Evolutionary conservation across 139 green algal species (phyloP).

Genomic region (Auxenochlorella pyrenoidosa): DNA sequence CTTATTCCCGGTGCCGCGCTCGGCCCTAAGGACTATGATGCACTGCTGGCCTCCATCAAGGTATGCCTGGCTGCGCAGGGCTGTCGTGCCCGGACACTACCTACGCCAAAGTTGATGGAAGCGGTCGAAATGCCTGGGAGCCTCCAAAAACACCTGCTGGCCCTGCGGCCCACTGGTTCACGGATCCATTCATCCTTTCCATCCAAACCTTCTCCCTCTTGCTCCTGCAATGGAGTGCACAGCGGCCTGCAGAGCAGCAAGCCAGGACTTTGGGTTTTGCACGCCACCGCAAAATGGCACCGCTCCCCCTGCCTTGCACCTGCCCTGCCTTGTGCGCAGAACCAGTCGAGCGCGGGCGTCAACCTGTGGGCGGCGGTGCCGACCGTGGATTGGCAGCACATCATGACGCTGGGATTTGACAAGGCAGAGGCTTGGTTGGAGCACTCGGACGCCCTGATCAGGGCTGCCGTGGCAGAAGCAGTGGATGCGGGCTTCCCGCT

Average conservation of each 20-base stretch:
- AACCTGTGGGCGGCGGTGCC: constrained; percentile 21
- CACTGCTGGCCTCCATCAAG: constrained; percentile 6
- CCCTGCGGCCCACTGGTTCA: no score
- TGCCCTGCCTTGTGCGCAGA: not conserved
- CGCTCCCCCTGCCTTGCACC: no score
- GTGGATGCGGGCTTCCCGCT: constrained; percentile 7
- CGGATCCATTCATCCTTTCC: no score
- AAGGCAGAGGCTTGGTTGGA: not conserved
- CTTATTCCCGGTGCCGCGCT: constrained; percentile 20
- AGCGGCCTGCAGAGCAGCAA: no score
- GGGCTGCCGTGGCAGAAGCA: not conserved
- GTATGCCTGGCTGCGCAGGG: not conserved
- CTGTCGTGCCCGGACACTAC: no score
- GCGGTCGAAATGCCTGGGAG: no score
- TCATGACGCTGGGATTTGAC: not conserved
- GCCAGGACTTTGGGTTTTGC: no score
- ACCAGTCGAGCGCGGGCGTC: not conserved
- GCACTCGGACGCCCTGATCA: not conserved
- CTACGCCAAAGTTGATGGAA: no score
- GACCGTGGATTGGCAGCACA: constrained; percentile 8
- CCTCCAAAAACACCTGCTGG: no score
- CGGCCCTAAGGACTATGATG: constrained; percentile 28
- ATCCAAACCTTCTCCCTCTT: no score
- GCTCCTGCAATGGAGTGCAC: no score
- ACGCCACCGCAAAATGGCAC: no score